phyloP scores from a whole-genome alignment of 2,329 filamentous ascomycete species.

The Basipetospora chlamydospora region DNA sequence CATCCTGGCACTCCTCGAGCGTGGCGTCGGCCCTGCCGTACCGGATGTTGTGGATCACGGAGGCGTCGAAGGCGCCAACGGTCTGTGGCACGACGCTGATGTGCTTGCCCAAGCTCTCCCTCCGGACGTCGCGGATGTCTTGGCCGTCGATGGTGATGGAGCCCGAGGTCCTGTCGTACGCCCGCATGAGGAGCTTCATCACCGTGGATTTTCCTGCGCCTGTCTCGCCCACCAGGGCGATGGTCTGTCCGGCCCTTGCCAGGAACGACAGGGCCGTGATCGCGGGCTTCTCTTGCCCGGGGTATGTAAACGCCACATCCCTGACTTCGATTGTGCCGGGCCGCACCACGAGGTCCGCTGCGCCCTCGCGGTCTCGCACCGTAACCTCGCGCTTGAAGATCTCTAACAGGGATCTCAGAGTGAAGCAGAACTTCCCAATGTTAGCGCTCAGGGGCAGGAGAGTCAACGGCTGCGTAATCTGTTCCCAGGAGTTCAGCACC shows the following conservation, averaged over 20 bases:
- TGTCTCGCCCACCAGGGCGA: conserved; percentile 48
- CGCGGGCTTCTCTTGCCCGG: conserved; percentile 26
- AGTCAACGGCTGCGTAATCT: conserved; percentile 22
- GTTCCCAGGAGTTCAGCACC: conserved; percentile 48
- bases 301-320: conserved; percentile 40
- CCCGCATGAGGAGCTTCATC: conserved; percentile 44
- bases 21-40: conserved; percentile 49
- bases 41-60: conserved; percentile 48
- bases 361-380: conserved; percentile 31
- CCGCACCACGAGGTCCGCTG: conserved; percentile 26
- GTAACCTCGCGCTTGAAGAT: conserved; percentile 43
- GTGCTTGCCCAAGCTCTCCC: conserved; percentile 40
- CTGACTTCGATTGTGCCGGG: conserved; percentile 37
- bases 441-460: conserved; percentile 14
- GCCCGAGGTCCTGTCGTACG: conserved; percentile 42
- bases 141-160: conserved; percentile 42
- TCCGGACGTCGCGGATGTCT: conserved; percentile 42
- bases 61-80: conserved; percentile 47
- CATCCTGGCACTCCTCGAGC: conserved; percentile 43
- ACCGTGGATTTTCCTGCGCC: conserved; percentile 50
- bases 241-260: conserved; percentile 35
- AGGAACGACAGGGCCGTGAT: conserved; percentile 33
- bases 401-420: conserved; percentile 46
- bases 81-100: conserved; percentile 54
- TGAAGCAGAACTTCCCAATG: conserved; percentile 34